Conservation (phyloP, 495 filamentous ascomycete genomes). For the Xylona heveae region DNA sequence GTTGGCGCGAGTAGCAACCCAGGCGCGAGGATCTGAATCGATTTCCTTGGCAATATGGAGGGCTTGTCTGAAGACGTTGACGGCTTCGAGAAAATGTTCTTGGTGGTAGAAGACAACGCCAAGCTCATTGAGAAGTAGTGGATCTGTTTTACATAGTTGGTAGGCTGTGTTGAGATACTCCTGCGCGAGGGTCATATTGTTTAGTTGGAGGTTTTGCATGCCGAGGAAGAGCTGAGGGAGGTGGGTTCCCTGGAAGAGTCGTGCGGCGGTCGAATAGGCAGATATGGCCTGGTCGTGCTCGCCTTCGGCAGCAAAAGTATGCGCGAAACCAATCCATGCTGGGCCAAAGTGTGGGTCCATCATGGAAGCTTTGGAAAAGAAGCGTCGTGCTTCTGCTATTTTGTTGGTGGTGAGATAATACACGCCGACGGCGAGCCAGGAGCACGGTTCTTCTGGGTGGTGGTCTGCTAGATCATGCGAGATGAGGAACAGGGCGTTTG, state of each 20-base stretch:
- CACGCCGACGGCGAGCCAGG: conserved; percentile 84
- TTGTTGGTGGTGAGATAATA: conserved; percentile 84
- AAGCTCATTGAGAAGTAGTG: conserved; percentile 83
- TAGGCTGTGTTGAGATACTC: conserved; percentile 87
- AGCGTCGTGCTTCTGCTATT: conserved; percentile 80
- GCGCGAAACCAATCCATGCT: conserved; percentile 97
- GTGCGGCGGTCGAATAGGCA: conserved; percentile 87
- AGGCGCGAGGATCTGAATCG: conserved; percentile 58
- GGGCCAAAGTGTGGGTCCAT: conserved; percentile 96
- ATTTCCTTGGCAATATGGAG: conserved; percentile 60
- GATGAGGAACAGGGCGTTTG: conserved; percentile 75
- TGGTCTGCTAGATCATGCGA: conserved; percentile 88
- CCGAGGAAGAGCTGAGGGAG: conserved; percentile 90
- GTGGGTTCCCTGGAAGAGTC: conserved; percentile 92
- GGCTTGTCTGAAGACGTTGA: conserved; percentile 49
- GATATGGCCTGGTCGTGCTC: conserved; percentile 98
- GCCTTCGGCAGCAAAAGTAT: conserved; percentile 99
- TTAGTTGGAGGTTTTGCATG: conserved; percentile 93
- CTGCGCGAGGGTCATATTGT: conserved; percentile 87
- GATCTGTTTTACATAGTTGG: conserved; percentile 52
- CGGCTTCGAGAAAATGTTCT: conserved; percentile 50
- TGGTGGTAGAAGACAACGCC: conserved; percentile 90
- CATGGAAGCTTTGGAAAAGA: conserved; percentile 91
- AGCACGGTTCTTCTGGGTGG: conserved; percentile 72
- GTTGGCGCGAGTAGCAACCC: conserved; percentile 74